These are phyloP conservation scores for Aspergillus sp. DNA, from an alignment of 2,329 filamentous ascomycete species.

Conservation along the genomic window DNA sequence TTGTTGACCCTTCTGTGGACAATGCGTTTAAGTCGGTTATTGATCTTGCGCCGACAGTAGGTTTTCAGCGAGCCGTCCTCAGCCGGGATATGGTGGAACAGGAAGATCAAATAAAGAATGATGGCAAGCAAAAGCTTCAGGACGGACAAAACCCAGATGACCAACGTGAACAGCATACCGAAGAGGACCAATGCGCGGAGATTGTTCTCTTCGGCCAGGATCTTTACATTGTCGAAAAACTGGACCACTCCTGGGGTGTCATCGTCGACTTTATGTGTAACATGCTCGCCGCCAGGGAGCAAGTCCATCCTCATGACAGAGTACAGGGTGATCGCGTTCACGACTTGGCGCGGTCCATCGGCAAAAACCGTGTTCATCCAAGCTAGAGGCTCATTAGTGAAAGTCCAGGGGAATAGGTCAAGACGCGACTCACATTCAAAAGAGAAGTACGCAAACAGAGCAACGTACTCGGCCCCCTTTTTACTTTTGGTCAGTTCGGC, in stretches of 20 bases:
- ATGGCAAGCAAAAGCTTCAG: slow-evolving; percentile 70
- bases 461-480: slow-evolving; percentile 86
- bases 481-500: slow-evolving; percentile 86
- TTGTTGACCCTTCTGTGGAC: slow-evolving; percentile 85
- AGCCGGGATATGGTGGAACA: slow-evolving; percentile 87
- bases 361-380: slow-evolving; percentile 88
- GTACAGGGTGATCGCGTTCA: slow-evolving; percentile 86
- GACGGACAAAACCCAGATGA: slow-evolving; percentile 83
- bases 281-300: slow-evolving; percentile 54
- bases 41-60: slow-evolving; percentile 91
- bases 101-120: slow-evolving; percentile 79
- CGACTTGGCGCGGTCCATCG: slow-evolving; percentile 84
- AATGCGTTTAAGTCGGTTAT: slow-evolving; percentile 77
- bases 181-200: slow-evolving; percentile 79
- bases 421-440: slow-evolving; percentile 53
- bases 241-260: slow-evolving; percentile 62
- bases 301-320: slow-evolving; percentile 77
- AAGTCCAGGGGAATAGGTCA: slow-evolving; percentile 9
- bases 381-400: slow-evolving; percentile 46
- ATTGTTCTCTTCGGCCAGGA: slow-evolving; percentile 69
- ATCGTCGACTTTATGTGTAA: slow-evolving; percentile 44
- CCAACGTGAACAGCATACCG: slow-evolving; percentile 86
- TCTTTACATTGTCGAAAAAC: slow-evolving; percentile 79
- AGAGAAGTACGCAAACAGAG: slow-evolving; percentile 85
- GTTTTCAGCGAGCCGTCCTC: slow-evolving; percentile 75